Base-by-base conservation (phyloP, 225 moss, liverwort and hornwort species). In the Climacium dendroides region DNA sequence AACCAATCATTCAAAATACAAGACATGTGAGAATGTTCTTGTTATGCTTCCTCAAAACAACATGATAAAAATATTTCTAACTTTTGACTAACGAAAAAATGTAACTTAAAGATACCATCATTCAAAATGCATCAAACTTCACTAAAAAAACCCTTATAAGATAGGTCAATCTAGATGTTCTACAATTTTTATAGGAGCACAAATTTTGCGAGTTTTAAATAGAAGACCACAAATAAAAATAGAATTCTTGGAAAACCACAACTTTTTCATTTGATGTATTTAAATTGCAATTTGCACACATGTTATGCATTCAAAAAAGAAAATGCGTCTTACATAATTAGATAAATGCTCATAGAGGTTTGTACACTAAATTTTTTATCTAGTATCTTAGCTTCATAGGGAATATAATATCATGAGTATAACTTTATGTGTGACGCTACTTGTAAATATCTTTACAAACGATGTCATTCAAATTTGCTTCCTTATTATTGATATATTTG, bases 11-110 rank as follows among this genome's bases (percentile, higher is more conserved):
- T n/a, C n/a, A n/a, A n/a, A n/a, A n/a, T n/a, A n/a, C n/a, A n/a
- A n/a, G n/a, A n/a, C n/a, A n/a, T n/a, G n/a, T n/a, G n/a, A n/a
- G n/a, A n/a, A n/a, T n/a, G n/a, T n/a, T n/a, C n/a, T n/a, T n/a
- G n/a, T n/a, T n/a, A n/a, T n/a, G n/a, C n/a, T n/a, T n/a, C n/a
- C n/a, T n/a, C n/a, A 11, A 73, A 48, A 47, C 1, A 73, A 1
- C 0, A 1, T 0, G 1, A 1, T 0, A 47, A 30, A 71, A 26
- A 0, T 5, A 13, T 15, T 39, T 69, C 2, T 15, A 39, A 8
- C 8, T 69, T 39, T 69, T 24, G 24, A 69, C 1, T 69, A 1
- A 23, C 7, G 4, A 37, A 8, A 24, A 39, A 69, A 24, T 67
- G 1, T 14, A 66, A 22, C 1, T n/a, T 7, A 13, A 23, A 67